Conservation (phyloP, 2,329 filamentous ascomycete species). For the Parastagonospora avenae region DNA sequence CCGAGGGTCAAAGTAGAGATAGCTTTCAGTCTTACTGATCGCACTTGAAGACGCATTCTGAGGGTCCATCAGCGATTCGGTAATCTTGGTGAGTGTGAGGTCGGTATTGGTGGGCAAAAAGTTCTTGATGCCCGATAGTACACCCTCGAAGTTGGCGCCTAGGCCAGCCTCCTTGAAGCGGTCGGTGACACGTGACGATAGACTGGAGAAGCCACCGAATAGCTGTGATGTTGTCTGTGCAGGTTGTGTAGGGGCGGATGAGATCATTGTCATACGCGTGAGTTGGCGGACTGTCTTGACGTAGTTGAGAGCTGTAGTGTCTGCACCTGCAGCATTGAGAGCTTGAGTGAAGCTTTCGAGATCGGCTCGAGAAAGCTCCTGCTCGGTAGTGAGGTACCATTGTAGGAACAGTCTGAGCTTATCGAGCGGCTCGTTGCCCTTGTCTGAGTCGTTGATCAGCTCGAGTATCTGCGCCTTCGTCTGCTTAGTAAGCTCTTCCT, state of each 20-base stretch:
- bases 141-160: conserved; percentile 84
- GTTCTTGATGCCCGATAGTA: conserved; percentile 96
- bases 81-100: conserved; percentile 95
- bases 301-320: conserved; percentile 80
- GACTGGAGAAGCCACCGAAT: conserved; percentile 90
- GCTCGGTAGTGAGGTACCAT: conserved; percentile 87
- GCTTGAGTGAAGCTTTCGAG: conserved; percentile 87
- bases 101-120: conserved; percentile 96
- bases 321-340: conserved; percentile 73
- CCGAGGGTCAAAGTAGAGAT: conserved; percentile 95
- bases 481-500: conserved; percentile 91
- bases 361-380: conserved; percentile 80
- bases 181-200: conserved; percentile 90
- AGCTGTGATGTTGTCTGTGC: conserved; percentile 74
- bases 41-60: conserved; percentile 86
- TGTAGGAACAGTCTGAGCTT: conserved; percentile 95
- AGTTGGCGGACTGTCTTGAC: conserved; percentile 83
- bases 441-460: conserved; percentile 77
- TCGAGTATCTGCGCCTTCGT: conserved; percentile 88
- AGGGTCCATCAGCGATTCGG: conserved; percentile 97
- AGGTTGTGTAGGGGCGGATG: conserved; percentile 74
- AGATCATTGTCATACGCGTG: conserved; percentile 97
- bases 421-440: conserved; percentile 82
- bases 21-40: conserved; percentile 94
- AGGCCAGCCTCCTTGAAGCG: conserved; percentile 91